These are phyloP conservation scores for Jatropha podagrica DNA, from an alignment of 441 rosid genomes.

Conservation along the genomic window DNA sequence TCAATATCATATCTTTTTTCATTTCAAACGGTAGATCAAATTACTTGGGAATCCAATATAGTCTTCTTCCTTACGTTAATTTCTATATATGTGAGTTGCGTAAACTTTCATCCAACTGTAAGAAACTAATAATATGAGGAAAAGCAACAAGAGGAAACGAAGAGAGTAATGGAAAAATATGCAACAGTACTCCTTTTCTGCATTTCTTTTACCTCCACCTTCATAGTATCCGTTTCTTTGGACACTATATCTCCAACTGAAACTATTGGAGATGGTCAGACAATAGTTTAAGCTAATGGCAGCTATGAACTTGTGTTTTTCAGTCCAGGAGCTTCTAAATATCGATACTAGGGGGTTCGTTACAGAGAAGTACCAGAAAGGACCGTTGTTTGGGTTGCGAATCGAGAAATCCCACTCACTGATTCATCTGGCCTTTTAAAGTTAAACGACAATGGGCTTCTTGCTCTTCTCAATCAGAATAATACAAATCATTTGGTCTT, in stretches of 20 bases:
- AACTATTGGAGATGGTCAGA: conserved; percentile 2
- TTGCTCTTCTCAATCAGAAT: conserved; percentile 38
- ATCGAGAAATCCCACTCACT: conserved; percentile 44
- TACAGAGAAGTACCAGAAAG: not conserved
- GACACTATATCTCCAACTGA: not conserved
- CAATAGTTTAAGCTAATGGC: conserved; percentile 14
- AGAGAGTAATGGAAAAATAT: not conserved
- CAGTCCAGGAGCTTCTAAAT: not conserved
- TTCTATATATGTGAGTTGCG: too few relatives aligned
- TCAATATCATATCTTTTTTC: too few relatives aligned
- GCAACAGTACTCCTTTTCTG: not conserved
- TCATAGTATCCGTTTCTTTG: not conserved
- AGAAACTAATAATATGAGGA: not conserved
- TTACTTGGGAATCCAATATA: too few relatives aligned
- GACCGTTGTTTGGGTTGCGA: conserved; percentile 66
- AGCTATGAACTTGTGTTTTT: conserved; percentile 18
- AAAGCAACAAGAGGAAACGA: not conserved
- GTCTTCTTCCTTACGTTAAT: too few relatives aligned
- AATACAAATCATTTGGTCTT: conserved; percentile 44
- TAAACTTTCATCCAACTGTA: too few relatives aligned
- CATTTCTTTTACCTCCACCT: not conserved
- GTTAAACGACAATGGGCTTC: conserved; percentile 16
- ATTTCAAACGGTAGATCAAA: too few relatives aligned
- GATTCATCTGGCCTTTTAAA: conserved; percentile 25
- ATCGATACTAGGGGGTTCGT: conserved; percentile 10